phyloP scores from a whole-genome alignment of 1,284 basidiomycete species.

The Vanrija pseudolonga region DNA sequence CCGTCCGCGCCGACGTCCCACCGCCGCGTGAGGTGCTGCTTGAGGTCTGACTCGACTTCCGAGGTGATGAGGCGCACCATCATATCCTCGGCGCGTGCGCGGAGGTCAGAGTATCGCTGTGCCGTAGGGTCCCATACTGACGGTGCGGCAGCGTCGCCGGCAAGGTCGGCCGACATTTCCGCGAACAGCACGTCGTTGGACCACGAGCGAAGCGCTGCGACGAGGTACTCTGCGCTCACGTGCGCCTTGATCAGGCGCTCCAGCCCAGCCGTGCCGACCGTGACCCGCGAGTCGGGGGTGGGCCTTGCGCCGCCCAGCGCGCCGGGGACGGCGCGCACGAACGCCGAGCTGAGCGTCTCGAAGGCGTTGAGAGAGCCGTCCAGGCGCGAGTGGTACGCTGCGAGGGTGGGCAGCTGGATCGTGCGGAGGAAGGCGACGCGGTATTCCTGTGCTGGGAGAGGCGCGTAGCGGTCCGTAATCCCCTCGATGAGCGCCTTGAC shows the following conservation, averaged over 20 bases:
- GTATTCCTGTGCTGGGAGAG: constrained; percentile 72
- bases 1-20: constrained; percentile 8
- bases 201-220: constrained; percentile 67
- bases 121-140: constrained; percentile 68
- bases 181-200: constrained; percentile 86
- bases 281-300: constrained; percentile 52
- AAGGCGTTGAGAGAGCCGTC: constrained; percentile 85
- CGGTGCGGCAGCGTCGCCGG: constrained; percentile 6
- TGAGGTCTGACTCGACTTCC: constrained; percentile 71
- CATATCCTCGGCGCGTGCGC: constrained; percentile 74
- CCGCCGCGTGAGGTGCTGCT: constrained; percentile 60
- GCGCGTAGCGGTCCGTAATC: constrained; percentile 89
- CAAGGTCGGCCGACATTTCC: constrained; percentile 75
- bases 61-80: constrained; percentile 71
- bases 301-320: constrained; percentile 55
- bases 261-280: constrained; percentile 64
- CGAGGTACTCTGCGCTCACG: constrained; percentile 69
- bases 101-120: constrained; percentile 61
- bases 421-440: constrained; percentile 75
- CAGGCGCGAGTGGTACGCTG: constrained; percentile 72
- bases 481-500: constrained; percentile 81
- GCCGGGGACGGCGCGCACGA: constrained; percentile 87
- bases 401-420: constrained; percentile 75
- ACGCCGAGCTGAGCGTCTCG: constrained; percentile 78
- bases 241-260: constrained; percentile 77